phyloP scores from a whole-genome alignment of 2,329 filamentous ascomycete genomes.

The Phaeoacremonium minimum region DNA sequence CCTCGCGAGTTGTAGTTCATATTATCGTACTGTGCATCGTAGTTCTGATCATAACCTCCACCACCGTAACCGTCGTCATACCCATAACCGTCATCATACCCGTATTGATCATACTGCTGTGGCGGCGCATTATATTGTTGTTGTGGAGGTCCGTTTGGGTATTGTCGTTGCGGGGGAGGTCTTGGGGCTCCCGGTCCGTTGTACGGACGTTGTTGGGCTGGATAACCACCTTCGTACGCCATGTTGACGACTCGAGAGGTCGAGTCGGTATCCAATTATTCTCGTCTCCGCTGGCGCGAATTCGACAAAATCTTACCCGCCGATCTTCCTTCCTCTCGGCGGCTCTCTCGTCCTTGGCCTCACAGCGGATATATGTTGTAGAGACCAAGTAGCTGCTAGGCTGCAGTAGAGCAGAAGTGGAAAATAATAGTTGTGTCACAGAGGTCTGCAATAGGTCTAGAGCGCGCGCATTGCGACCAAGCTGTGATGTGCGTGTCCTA shows the following conservation, averaged over 20 bases:
- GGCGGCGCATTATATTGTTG: conserved; percentile 27
- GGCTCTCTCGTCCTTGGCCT: no score
- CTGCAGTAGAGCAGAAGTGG: no score
- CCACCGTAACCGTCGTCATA: conserved; percentile 36
- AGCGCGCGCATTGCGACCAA: conserved; percentile 7
- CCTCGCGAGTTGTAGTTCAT: conserved; percentile 39
- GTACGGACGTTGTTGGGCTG: conserved; percentile 41
- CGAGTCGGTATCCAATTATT: no score
- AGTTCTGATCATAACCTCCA: conserved; percentile 32
- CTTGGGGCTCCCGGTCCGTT: conserved; percentile 38
- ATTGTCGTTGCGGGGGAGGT: conserved; percentile 30
- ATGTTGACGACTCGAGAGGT: conserved; percentile 24
- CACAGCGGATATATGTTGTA: no score
- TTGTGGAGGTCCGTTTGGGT: conserved; percentile 20
- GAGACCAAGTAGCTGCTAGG: no score
- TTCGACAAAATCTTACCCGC: no score
- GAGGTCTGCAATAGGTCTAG: conserved; percentile 1
- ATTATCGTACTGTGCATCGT: conserved; percentile 33
- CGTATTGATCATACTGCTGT: conserved; percentile 40
- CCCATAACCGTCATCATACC: conserved; percentile 40
- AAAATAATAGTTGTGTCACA: not conserved
- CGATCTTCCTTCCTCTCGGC: no score
- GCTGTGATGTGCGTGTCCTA: conserved; percentile 1
- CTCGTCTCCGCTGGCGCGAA: no score
- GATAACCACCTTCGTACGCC: conserved; percentile 48